phyloP scores from a whole-genome alignment of 2,329 filamentous ascomycete species.

The Colletotrichum liaoningense region DNA sequence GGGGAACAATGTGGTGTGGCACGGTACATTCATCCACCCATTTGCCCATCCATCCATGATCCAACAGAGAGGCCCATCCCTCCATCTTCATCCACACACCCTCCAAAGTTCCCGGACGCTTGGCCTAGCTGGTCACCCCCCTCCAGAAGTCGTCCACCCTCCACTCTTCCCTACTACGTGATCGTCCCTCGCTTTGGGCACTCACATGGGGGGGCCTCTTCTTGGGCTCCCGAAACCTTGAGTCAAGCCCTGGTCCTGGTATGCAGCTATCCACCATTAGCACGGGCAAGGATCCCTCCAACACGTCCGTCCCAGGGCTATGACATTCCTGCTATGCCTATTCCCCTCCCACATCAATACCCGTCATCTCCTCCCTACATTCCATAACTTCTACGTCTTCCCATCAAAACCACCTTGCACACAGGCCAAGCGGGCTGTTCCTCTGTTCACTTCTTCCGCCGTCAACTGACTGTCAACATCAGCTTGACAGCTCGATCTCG shows the following conservation, averaged over 20 bases:
- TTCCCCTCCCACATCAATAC: slow-evolving; percentile 31
- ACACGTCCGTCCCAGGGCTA: slow-evolving; percentile 34
- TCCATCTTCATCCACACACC: slow-evolving; percentile 1
- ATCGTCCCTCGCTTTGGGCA: slow-evolving; percentile 36
- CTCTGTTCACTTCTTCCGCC: slow-evolving; percentile 7
- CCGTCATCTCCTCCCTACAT: slow-evolving; percentile 37
- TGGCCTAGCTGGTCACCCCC: slow-evolving; percentile 12
- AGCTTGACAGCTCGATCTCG: slow-evolving; percentile 19
- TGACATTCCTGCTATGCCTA: slow-evolving; percentile 36
- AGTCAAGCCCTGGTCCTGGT: slow-evolving; percentile 37
- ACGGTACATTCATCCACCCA: slow-evolving; percentile 1
- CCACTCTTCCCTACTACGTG: slow-evolving; percentile 32
- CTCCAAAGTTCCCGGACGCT: slow-evolving; percentile 33
- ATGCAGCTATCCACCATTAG: slow-evolving; percentile 37
- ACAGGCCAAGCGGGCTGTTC: slow-evolving; percentile 24
- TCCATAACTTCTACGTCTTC: slow-evolving; percentile 32
- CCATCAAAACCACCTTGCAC: slow-evolving; percentile 33
- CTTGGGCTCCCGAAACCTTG: slow-evolving; percentile 36
- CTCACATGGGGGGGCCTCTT: slow-evolving; percentile 33
- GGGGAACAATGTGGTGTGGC: slow-evolving; percentile 10
- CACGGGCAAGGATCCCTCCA: slow-evolving; percentile 33
- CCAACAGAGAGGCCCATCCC: no score
- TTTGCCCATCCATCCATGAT: neutral
- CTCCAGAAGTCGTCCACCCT: neutral
- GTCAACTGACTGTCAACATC: slow-evolving; percentile 24